These are phyloP conservation scores for Populus hybrid DNA, from an alignment of 441 rosid genomes.

Conservation along the genomic window DNA sequence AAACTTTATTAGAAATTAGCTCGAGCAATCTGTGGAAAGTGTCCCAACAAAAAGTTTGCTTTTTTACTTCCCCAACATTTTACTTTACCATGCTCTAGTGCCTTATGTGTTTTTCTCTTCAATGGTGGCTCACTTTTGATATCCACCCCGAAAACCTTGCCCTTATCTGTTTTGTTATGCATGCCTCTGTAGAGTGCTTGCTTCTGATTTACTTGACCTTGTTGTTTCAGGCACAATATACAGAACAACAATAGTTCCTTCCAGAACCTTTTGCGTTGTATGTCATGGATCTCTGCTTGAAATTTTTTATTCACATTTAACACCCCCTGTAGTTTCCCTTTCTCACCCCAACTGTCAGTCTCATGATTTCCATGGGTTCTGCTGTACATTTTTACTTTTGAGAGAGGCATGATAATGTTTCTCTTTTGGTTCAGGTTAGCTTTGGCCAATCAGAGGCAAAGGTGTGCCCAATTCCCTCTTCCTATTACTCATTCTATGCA, in stretches of 20 bases:
- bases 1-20: not conserved
- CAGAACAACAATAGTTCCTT: constrained; percentile 77
- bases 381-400: not conserved
- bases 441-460: constrained; percentile 95
- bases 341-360: not conserved
- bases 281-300: constrained; percentile 28
- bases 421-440: constrained; percentile 61
- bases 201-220: constrained; percentile 19
- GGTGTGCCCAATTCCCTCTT: constrained; percentile 43
- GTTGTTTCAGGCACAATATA: constrained; percentile 84
- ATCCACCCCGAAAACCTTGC: constrained; percentile 8
- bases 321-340: not conserved
- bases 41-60: not conserved
- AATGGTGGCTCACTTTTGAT: not conserved
- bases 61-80: not conserved
- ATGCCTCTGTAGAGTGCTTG: constrained; percentile 10
- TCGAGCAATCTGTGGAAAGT: not conserved
- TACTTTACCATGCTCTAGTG: not conserved
- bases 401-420: constrained; percentile 5
- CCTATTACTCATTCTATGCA: not conserved
- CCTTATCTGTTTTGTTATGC: not conserved
- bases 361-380: not conserved
- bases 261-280: constrained; percentile 90
- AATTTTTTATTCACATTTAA: constrained; percentile 7
- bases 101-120: not conserved